Evolutionary conservation across 2,329 filamentous ascomycete species (phyloP).

Genomic region (Metarhizium sp.): DNA sequence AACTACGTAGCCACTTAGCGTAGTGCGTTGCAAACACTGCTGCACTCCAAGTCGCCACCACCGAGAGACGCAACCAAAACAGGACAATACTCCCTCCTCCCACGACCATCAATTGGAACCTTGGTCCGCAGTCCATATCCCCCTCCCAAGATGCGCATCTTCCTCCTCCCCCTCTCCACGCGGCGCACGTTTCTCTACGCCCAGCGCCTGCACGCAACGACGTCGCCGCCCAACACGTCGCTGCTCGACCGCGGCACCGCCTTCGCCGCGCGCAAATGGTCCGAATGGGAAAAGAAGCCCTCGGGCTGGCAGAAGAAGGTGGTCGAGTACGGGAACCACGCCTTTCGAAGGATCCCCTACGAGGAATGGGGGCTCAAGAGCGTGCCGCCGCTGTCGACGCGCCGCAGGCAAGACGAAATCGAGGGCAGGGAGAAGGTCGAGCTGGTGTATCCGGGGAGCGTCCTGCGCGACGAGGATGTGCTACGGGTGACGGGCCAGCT

Average conservation of each 20-base stretch:
- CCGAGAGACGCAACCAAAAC: not conserved
- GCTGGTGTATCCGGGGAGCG: conserved; percentile 64
- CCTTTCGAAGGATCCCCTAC: conserved; percentile 80
- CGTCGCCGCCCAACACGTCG: conserved; percentile 36
- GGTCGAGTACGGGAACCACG: conserved; percentile 76
- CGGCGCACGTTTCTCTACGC: conserved; percentile 87
- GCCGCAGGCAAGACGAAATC: conserved; percentile 54
- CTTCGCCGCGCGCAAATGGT: conserved; percentile 71
- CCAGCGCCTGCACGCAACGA: conserved; percentile 57
- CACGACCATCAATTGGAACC: no score
- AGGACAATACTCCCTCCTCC: not conserved
- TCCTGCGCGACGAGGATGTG: conserved; percentile 57
- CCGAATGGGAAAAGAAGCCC: conserved; percentile 76
- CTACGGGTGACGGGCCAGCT: conserved; percentile 57
- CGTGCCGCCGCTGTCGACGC: conserved; percentile 69
- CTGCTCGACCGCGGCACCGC: conserved; percentile 59
- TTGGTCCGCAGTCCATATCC: not conserved
- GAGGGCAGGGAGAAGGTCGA: conserved; percentile 56
- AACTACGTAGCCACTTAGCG: not conserved
- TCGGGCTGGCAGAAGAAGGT: conserved; percentile 82
- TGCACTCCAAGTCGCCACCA: not conserved
- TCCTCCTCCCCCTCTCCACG: conserved; percentile 87
- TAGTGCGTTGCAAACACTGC: not conserved
- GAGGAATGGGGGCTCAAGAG: conserved; percentile 98
- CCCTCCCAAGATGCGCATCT: conserved; percentile 68